Conservation (phyloP, 176 grass and related monocot genomes). For the Alloteropsis semialata region DNA sequence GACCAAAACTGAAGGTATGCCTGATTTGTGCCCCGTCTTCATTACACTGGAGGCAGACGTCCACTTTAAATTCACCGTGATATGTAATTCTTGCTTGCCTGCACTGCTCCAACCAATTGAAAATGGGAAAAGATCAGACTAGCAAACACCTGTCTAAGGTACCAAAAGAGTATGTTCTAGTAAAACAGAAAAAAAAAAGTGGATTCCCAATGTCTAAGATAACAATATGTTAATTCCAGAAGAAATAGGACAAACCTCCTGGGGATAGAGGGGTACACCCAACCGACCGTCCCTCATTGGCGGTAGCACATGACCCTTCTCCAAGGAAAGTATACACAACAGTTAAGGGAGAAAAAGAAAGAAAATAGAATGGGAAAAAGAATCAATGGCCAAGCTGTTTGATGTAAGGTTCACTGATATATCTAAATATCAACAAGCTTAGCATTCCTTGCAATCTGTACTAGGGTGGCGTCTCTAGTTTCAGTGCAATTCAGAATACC, state of each 20-base stretch:
- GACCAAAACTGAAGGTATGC: conserved; percentile 67
- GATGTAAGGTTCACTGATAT: neutral
- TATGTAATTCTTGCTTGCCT: conserved; percentile 68
- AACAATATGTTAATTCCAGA: neutral
- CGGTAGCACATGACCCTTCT: conserved; percentile 49
- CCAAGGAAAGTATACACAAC: conserved; percentile 57
- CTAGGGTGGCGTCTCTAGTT: neutral
- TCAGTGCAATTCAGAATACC: neutral
- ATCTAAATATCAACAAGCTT: conserved; percentile 14
- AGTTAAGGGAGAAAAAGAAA: conserved; percentile 44
- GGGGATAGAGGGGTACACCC: conserved; percentile 49
- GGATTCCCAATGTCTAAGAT: neutral
- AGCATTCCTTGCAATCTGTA: conserved; percentile 6
- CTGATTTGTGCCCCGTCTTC: conserved; percentile 46
- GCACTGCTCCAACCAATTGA: conserved; percentile 57
- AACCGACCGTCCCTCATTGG: conserved; percentile 49
- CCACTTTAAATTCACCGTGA: conserved; percentile 66
- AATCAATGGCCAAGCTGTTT: neutral
- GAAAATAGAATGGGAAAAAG: neutral
- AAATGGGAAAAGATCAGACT: conserved; percentile 24
- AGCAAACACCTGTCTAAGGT: neutral
- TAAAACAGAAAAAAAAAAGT: neutral
- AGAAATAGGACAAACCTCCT: conserved; percentile 50
- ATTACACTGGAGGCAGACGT: conserved; percentile 50
- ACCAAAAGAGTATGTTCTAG: neutral